Base-by-base conservation (phyloP, 2,329 filamentous ascomycete genomes). In the Aspergillus jensenii region DNA sequence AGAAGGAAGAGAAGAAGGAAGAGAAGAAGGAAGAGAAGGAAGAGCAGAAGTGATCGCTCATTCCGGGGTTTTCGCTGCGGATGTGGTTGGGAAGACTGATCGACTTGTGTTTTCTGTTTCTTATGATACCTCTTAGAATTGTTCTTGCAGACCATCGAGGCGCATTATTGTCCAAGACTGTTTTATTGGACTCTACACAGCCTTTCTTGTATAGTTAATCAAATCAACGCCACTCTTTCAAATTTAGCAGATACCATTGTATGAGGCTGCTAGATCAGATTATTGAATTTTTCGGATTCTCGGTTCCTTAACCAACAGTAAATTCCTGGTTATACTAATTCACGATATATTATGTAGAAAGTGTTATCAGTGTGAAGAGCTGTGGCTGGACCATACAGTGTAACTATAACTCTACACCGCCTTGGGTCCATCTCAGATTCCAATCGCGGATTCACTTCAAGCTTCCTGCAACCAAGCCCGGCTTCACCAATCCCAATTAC, bases 121-220 rank as follows among this genome's bases (percentile, higher is more conserved):
- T 15, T 40, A 50, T 56, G 54, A 56, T 56, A 56, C 54, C 53
- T 55, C 54, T 48, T 56, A 56, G 54, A 56, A 51, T 51, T 51
- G 54, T 51, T 41, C 23, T 31, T 51, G 15, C 31, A 31, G 52
- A 35, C 35, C 25, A 48, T 23, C 41, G 52, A 50, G 31, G 35
- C 7, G 21, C 1, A 23, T 39, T 4, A 41, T 40, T 54, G 33
- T 54, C 52, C 41, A 37, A 47, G 41, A 35, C 31, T 46, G 19
- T 14, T 19, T 39, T n/a, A 46, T 46, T 46, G 14, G 33, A 39
- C 44, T 46, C 23, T 48, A n/a, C 17, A 43, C 31, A 6, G 51
- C 51, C 43, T 40, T 25, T 37, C n/a, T 33, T 53, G 51, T 53
- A 54, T 54, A 54, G 4, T 54, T 54, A 47, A 54, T 53, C 31